Evolutionary conservation across 2,329 filamentous ascomycete genomes (phyloP), one percentile per base, ranked within the genome.

Genomic region (Aspergillus proliferans): DNA sequence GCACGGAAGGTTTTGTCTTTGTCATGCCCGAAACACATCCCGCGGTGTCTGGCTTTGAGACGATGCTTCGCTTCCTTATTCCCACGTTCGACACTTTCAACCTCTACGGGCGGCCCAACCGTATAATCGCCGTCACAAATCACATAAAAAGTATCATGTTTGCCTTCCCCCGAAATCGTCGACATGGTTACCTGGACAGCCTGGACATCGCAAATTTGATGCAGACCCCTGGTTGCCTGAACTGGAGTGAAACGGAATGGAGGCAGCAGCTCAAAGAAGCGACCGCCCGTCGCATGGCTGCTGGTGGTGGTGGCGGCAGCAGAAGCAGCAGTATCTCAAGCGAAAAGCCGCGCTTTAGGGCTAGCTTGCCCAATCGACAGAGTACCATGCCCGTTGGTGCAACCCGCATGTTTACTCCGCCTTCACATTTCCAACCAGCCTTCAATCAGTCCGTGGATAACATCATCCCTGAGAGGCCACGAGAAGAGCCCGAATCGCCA

Each of bases 141-240:
- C 91, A 97, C 68, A 77, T 87, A 3, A 83, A 89, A 42, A 95
- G 93, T 49, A 77, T 98, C 56, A 98, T 98, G 93, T 98, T 97
- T 68, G 93, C 91, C 5, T 94, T 98, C 85, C 92, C 93, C 0
- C 88, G 87, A 59, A 84, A 93, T 58, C 83, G 85, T 47, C 81
- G 87, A 55, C 95, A 95, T 61, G 91, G 92, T 0, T 97, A 97
- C 62, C 73, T 98, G 22, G 93, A 97, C 62, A 83, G 90, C 33
- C 71, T 91, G 48, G 93, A 98, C 64, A 88, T 97, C 14, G 84
- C 85, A 3, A 79, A 80, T 47, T 73, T 97, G 39, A 90, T 98
- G 52, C 78, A 87, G 54, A 85, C 85, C 3, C 80, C 89, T 3
- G 88, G 87, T 18, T 95, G 86, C 66, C 73, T 80, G 18, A 75